phyloP scores from a whole-genome alignment of 2,329 filamentous ascomycete genomes.

The Arthrobotrys sphaeroides region DNA sequence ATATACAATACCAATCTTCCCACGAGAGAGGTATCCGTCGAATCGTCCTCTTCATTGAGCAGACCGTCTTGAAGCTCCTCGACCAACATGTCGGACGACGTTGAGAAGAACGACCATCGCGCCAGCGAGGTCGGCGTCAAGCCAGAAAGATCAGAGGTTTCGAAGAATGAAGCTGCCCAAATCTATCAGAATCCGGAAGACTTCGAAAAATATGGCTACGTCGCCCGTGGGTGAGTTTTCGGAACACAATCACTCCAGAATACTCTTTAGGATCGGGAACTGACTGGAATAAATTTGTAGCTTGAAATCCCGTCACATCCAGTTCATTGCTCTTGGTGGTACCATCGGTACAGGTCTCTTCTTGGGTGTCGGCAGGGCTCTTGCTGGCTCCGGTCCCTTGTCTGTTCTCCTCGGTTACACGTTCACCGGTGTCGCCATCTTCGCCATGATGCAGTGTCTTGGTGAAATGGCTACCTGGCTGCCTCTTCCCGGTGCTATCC shows the following conservation, averaged over 20 bases:
- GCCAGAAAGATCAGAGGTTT: conserved; percentile 33
- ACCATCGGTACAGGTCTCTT: conserved; percentile 79
- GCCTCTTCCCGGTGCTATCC: conserved; percentile 56
- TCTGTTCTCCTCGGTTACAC: conserved; percentile 74
- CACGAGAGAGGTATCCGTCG: conserved; percentile 11
- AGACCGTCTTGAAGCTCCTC: background rate
- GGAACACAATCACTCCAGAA: background rate
- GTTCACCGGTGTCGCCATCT: conserved; percentile 77
- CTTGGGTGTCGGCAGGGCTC: conserved; percentile 72
- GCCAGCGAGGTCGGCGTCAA: conserved; percentile 45
- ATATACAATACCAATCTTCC: background rate
- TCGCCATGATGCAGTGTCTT: conserved; percentile 75
- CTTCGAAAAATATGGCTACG: conserved; percentile 56
- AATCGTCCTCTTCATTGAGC: conserved; percentile 12
- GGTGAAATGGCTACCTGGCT: conserved; percentile 63
- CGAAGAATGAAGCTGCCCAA: conserved; percentile 41
- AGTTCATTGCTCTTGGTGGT: conserved; percentile 63
- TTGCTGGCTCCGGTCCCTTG: conserved; percentile 72
- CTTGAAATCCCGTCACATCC: conserved; percentile 57
- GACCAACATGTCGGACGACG: conserved; percentile 45
- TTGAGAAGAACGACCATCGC: conserved; percentile 50
- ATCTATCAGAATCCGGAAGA: conserved; percentile 48
- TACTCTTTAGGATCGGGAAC: background rate
- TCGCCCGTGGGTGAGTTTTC: conserved; percentile 54
- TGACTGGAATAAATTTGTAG: conserved; percentile 7